A percentile compares a stretch with the other conserved stretches of the same genome.
Evolutionary conservation across 352 stramenopile species (phyloP).

Genomic region (Phytophthora brassicae): DNA sequence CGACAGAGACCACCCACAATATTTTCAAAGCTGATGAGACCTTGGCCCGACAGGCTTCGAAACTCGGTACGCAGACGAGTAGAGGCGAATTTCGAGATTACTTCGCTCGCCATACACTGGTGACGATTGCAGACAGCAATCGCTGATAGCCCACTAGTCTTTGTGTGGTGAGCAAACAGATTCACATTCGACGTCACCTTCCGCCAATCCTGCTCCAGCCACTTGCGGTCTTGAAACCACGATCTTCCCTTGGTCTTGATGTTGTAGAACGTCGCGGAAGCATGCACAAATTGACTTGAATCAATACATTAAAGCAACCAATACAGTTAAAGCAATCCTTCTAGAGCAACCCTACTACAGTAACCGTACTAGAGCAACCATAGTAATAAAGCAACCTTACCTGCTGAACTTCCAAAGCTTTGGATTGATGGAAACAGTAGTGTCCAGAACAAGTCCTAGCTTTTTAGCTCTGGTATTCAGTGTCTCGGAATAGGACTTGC

Average conservation of each 20-base stretch:
- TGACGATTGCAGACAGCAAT: background rate
- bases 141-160: background rate
- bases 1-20: conserved; percentile 7
- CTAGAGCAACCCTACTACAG: too few relatives aligned
- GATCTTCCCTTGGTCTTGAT: background rate
- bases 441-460: conserved; percentile 1
- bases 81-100: conserved; percentile 8
- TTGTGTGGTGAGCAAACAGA: background rate
- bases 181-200: conserved; percentile 2
- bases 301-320: conserved; percentile 3
- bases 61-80: conserved; percentile 5
- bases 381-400: conserved; percentile 11
- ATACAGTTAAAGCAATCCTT: conserved; percentile 6
- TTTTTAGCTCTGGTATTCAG: background rate
- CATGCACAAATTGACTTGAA: background rate
- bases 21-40: conserved; percentile 4
- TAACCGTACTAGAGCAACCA: too few relatives aligned
- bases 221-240: conserved; percentile 16
- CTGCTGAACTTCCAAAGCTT: conserved; percentile 4
- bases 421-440: background rate
- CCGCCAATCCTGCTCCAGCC: conserved; percentile 8
- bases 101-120: background rate
- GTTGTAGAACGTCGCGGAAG: background rate
- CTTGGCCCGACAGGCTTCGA: background rate
- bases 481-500: background rate